phyloP scores from a whole-genome alignment of 805 yeast species.

The Cyberlindnera galapagoensis region DNA sequence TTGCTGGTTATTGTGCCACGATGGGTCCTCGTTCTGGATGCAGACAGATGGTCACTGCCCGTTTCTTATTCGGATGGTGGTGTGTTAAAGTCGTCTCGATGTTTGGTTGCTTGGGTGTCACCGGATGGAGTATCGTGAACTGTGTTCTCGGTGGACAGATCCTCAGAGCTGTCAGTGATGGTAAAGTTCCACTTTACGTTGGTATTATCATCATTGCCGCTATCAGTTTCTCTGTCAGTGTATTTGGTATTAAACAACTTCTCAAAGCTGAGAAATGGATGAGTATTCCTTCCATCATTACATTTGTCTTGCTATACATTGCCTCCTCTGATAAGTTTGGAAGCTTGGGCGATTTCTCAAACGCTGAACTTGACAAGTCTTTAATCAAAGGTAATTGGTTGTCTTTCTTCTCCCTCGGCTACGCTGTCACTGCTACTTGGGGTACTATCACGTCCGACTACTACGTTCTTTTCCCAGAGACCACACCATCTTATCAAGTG shows the following conservation, averaged over 20 bases:
- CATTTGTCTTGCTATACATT: constrained; percentile 64
- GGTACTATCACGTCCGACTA: constrained; percentile 84
- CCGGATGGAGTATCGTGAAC: constrained; percentile 95
- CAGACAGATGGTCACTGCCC: constrained; percentile 79
- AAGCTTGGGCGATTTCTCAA: constrained; percentile 26
- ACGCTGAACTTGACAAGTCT: constrained; percentile 23
- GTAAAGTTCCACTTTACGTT: constrained; percentile 58
- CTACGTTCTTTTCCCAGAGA: constrained; percentile 73
- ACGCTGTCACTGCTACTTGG: constrained; percentile 84
- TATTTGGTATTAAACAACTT: constrained; percentile 73
- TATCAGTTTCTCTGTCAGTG: constrained; percentile 57
- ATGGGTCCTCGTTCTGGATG: constrained; percentile 92
- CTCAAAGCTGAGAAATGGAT: constrained; percentile 61
- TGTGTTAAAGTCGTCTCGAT: constrained; percentile 70
- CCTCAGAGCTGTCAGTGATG: constrained; percentile 56
- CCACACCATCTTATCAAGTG: constrained; percentile 47
- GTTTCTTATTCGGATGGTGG: constrained; percentile 83
- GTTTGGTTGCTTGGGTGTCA: constrained; percentile 64
- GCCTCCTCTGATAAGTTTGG: constrained; percentile 44
- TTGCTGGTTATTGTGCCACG: constrained; percentile 77
- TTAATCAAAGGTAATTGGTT: constrained; percentile 63
- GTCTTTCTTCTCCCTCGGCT: constrained; percentile 64
- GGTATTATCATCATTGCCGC: constrained; percentile 70
- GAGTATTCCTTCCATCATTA: constrained; percentile 61
- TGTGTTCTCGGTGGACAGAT: constrained; percentile 87